phyloP scores from a whole-genome alignment of 106 monocot genomes.

The Hemerocallis citrina region DNA sequence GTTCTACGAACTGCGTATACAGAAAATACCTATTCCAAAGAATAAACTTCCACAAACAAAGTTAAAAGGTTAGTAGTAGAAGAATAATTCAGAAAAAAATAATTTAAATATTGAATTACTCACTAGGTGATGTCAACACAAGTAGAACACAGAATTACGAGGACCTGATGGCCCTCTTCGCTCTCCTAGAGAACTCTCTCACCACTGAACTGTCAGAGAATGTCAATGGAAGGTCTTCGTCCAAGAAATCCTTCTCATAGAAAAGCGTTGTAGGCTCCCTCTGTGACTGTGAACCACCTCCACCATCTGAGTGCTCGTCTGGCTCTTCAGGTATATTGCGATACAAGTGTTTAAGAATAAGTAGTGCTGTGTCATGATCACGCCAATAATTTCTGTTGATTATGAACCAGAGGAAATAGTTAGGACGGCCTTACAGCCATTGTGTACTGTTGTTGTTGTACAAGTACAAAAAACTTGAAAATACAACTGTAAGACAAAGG shows the following conservation, averaged over 20 bases:
- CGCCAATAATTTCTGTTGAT: constrained; percentile 93
- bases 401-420: too few species aligned
- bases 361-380: constrained; percentile 89
- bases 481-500: neutral
- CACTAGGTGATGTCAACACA: neutral
- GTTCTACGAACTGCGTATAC: too few species aligned
- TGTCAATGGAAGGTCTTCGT: constrained; percentile 83
- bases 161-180: constrained; percentile 30
- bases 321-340: constrained; percentile 77
- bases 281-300: constrained; percentile 8
- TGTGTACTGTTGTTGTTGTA: too few species aligned
- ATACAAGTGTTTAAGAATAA: constrained; percentile 94
- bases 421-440: too few species aligned
- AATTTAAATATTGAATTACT: neutral
- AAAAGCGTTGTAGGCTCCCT: constrained; percentile 26
- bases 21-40: neutral
- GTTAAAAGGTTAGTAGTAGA: neutral
- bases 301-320: constrained; percentile 9
- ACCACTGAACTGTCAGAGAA: constrained; percentile 52
- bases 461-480: too few species aligned
- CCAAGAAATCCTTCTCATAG: constrained; percentile 60
- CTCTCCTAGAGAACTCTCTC: constrained; percentile 70
- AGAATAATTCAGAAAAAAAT: neutral
- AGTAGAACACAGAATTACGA: neutral
- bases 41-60: neutral